Percentiles rank a stretch among this genome's conserved stretches.
These are phyloP conservation scores for Tylopilus intermedius DNA, from an alignment of 768 basidiomycete genomes.

Conservation along the genomic window DNA sequence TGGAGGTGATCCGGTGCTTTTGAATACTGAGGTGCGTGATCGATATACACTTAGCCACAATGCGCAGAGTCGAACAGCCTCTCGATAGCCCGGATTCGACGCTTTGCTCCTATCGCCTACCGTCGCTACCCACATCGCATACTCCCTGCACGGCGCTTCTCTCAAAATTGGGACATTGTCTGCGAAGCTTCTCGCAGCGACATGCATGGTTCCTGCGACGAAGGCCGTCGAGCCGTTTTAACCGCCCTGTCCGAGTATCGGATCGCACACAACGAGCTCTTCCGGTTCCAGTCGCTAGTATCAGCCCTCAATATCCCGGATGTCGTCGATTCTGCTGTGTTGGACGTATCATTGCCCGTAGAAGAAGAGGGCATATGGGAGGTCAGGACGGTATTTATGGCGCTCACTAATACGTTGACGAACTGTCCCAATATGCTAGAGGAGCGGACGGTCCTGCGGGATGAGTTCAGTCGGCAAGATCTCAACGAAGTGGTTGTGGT, in stretches of 20 bases:
- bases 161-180: slow-evolving; percentile 64
- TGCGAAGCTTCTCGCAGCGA: slow-evolving; percentile 77
- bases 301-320: slow-evolving; percentile 53
- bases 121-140: slow-evolving; percentile 67
- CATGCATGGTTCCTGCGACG: slow-evolving; percentile 69
- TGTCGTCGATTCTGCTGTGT: slow-evolving; percentile 37
- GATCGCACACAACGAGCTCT: slow-evolving; percentile 61
- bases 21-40: slow-evolving; percentile 72
- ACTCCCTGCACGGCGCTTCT: slow-evolving; percentile 61
- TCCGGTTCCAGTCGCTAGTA: slow-evolving; percentile 88
- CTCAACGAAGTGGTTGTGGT: slow-evolving; percentile 83
- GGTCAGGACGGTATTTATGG: no score
- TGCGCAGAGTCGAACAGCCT: background rate
- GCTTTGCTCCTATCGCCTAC: slow-evolving; percentile 58
- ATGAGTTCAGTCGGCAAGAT: slow-evolving; percentile 70
- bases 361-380: no score
- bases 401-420: slow-evolving; percentile 68
- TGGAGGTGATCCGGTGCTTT: slow-evolving; percentile 72
- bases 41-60: background rate
- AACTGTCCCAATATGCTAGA: slow-evolving; percentile 70
- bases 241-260: no score
- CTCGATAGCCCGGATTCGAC: slow-evolving; percentile 63
- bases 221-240: slow-evolving; percentile 72
- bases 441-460: slow-evolving; percentile 69
- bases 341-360: no score